Evolutionary conservation across 371 early-diverging fungal species (phyloP), one percentile per base, ranked within the genome.

Genomic region (Mucor piriformis): DNA sequence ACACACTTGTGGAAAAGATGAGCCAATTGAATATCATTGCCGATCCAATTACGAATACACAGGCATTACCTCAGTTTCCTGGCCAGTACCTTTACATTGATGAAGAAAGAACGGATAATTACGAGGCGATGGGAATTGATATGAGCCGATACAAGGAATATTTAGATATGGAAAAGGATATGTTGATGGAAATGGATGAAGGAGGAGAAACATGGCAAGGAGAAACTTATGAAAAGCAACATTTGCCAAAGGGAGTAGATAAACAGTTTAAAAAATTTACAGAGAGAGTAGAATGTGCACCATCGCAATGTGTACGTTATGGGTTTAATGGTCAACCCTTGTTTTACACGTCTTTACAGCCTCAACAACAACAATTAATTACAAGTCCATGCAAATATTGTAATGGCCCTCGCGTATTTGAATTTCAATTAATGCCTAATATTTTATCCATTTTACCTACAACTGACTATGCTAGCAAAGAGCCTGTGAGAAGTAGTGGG

Each of bases 401-500:
- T 61, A 74, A 79, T 3, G 83, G 81, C 3, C 79, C 75, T n/a
- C 83, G 95, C n/a, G 82, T 84, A 7, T 97, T 93, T 70, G 97
- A 96, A 72, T 86, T 88, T 54, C 96, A 96, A 65, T 64, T 97
- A 54, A 96, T 97, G 96, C 97, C 97, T 1, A 88, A 87, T 53
- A 63, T 91, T 15, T 68, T 96, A 34, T 83, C 87, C 0, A 55
- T 90, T 18, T 82, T 96, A 20, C 85, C 77, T 15, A 77, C 73
- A 5, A 64, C 73, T 0, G 73, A 83, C 18, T 67, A 61, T 52
- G 77, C 81, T 5, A 40, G 37, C 32, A 57, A 49, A 15, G 73
- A 73, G 13, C 71, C 33, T 42, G 60, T 16, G 59, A 48, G 0
- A 61, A 50, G 8, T 44, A 40, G 57, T 43, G 56, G 46, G 12